phyloP scores from a whole-genome alignment of 2,329 filamentous ascomycete genomes.

The Anisogramma anomala region DNA sequence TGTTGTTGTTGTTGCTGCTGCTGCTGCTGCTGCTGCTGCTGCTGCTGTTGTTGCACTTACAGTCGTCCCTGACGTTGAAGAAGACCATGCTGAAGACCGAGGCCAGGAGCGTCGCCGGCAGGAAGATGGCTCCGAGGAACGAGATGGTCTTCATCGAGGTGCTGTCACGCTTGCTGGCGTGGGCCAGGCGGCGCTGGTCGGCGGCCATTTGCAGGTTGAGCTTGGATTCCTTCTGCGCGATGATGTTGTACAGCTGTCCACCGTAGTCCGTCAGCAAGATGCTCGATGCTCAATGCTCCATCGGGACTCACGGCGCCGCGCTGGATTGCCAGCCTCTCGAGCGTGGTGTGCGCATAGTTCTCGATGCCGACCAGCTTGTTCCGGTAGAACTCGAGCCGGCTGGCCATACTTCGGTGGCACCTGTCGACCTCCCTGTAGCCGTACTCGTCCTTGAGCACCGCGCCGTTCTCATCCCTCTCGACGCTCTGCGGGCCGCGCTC shows the following conservation, averaged over 20 bases:
- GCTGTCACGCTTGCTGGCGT: conserved; percentile 49
- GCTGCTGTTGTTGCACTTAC: conserved; percentile 21
- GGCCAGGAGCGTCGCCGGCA: conserved; percentile 50
- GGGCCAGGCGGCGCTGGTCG: conserved; percentile 46
- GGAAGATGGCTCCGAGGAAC: conserved; percentile 50
- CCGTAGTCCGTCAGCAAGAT: neutral
- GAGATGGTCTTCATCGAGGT: conserved; percentile 56
- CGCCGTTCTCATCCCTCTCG: conserved; percentile 12
- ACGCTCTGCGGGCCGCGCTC: conserved; percentile 15
- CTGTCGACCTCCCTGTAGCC: conserved; percentile 27
- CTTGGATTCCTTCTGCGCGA: conserved; percentile 52
- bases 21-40: neutral
- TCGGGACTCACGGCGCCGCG: conserved; percentile 45
- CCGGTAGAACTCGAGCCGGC: conserved; percentile 47
- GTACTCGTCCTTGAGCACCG: conserved; percentile 17
- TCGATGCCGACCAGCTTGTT: conserved; percentile 50
- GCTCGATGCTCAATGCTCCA: too few relatives aligned
- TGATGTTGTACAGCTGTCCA: conserved; percentile 50
- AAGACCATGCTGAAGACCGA: conserved; percentile 57
- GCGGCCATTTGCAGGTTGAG: conserved; percentile 52
- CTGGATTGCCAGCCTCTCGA: conserved; percentile 50
- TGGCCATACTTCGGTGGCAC: conserved; percentile 40
- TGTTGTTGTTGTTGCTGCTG: too few relatives aligned
- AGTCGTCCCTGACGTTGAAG: conserved; percentile 46
- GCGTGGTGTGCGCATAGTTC: conserved; percentile 50